phyloP scores from a whole-genome alignment of 2,329 filamentous ascomycete genomes.

The Plenodomus biglobosus region DNA sequence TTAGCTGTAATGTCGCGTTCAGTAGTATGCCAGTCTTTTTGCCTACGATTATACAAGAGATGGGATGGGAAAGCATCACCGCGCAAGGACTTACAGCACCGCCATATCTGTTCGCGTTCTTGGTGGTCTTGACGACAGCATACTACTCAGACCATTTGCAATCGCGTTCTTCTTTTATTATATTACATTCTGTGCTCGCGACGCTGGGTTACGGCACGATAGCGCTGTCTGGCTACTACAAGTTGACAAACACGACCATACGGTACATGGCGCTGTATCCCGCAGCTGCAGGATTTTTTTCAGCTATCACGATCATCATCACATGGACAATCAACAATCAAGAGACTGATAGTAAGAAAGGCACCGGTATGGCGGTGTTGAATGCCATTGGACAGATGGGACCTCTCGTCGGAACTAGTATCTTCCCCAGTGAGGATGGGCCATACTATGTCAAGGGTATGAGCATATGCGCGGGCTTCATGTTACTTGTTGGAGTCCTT shows the following conservation, averaged over 20 bases:
- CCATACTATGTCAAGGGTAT: slow-evolving; percentile 55
- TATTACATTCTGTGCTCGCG: slow-evolving; percentile 69
- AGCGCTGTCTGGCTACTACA: slow-evolving; percentile 58
- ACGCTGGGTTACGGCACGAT: slow-evolving; percentile 62
- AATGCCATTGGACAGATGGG: slow-evolving; percentile 82
- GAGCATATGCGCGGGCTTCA: slow-evolving; percentile 53
- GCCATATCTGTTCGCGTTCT: slow-evolving; percentile 76
- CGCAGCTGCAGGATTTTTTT: slow-evolving; percentile 80
- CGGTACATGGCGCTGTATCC: slow-evolving; percentile 79
- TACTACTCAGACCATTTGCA: slow-evolving; percentile 68
- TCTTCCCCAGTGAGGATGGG: slow-evolving; percentile 56
- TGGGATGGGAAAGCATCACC: slow-evolving; percentile 69
- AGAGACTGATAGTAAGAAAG: slow-evolving; percentile 66
- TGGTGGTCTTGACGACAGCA: slow-evolving; percentile 70
- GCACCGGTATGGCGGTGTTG: slow-evolving; percentile 75
- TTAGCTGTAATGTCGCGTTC: slow-evolving; percentile 85
- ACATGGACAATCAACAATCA: slow-evolving; percentile 92
- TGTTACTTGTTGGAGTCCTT: slow-evolving; percentile 51
- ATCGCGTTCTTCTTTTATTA: slow-evolving; percentile 66
- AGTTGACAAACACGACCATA: slow-evolving; percentile 31
- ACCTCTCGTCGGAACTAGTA: slow-evolving; percentile 59
- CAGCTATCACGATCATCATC: slow-evolving; percentile 79
- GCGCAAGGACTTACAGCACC: slow-evolving; percentile 80
- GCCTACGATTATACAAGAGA: slow-evolving; percentile 73
- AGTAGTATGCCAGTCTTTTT: slow-evolving; percentile 85